Base-by-base conservation (phyloP, 768 basidiomycete species). In the Hericium rajendrae region DNA sequence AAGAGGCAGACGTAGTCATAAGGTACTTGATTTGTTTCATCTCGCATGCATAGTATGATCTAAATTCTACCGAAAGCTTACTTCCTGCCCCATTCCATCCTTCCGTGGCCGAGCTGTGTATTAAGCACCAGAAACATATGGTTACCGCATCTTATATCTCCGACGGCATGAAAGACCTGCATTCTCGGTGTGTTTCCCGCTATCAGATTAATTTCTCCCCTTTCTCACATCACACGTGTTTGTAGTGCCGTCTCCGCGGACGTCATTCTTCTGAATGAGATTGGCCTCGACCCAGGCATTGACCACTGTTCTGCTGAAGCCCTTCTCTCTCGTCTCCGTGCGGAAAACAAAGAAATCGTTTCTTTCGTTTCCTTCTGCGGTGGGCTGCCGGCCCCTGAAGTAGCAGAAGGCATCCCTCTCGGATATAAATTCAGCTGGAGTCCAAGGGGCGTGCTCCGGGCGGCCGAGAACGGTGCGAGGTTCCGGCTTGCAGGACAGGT, bases 371-470 rank as follows among this genome's bases (percentile, higher is more conserved):
- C 91, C 1, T 94, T 94, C 76, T 97, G 94, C 56, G 94, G 94
- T 1, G 94, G 94, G 1, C 74, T 97, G 4, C 94, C 94, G 0
- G 85, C 86, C 0, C 90, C 90, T 0, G 87, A 87, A 46, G 65
- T 69, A 37, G 76, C 76, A 20, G 71, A 66, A 9, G 69, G 75
- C 59, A 81, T 86, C 15, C 91, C 92, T 2, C 72, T 94, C 10
- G 78, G 85, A n/a, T 94, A 95, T 66, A 95, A 94, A 67, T 93
- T 93, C 67, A 91, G 91, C 62, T 97, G 94, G 94, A 88, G 84
- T 51, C 93, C 94, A 0, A 77, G 84, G 57, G 94, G 91, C 5
- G 93, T 95, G 8, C 71, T 97, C 40, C 80, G 76, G 15, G 94
- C 93, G 2, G 88, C 89, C 0, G 69, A 84, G 57, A 91, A 94